Conservation (phyloP, 352 stramenopile genomes). For the Globisporangium cylindrosporum region DNA sequence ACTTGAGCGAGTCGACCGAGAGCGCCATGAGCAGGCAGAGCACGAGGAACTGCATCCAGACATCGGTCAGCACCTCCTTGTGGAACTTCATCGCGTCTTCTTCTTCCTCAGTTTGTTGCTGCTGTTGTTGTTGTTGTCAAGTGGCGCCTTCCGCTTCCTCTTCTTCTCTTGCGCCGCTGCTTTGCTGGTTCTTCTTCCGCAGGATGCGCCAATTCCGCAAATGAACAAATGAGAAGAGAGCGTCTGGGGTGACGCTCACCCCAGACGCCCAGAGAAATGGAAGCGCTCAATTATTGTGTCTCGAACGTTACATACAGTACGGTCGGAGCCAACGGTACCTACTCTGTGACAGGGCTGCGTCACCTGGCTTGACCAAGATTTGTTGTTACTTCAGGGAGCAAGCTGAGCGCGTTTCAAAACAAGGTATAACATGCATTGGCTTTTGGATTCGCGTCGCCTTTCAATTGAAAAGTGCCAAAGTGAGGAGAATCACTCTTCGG, state of each 20-base stretch:
- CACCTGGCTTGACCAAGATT: background rate
- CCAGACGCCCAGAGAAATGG: background rate
- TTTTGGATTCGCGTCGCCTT: too few relatives aligned
- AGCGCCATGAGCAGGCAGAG: constrained; percentile 76
- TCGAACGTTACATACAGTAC: background rate
- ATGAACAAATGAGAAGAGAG: constrained; percentile 5
- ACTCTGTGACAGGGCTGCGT: background rate
- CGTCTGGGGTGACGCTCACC: background rate
- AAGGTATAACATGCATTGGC: background rate
- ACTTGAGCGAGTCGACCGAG: constrained; percentile 86
- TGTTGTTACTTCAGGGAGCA: background rate
- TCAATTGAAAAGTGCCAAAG: background rate
- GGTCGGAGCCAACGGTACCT: background rate
- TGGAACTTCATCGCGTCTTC: constrained; percentile 63
- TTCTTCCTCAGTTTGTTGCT: background rate
- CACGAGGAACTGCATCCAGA: constrained; percentile 80
- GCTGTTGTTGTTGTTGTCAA: background rate
- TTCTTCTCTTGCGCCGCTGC: background rate
- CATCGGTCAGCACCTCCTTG: constrained; percentile 77
- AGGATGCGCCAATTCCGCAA: constrained; percentile 13
- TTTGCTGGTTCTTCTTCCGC: background rate
- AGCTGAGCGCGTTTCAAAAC: constrained; percentile 8
- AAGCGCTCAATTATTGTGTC: background rate
- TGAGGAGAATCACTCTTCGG: background rate
- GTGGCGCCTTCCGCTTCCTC: background rate